These are phyloP conservation scores for Leptographium flavum DNA, from an alignment of 2,329 filamentous ascomycete genomes.

Conservation along the genomic window DNA sequence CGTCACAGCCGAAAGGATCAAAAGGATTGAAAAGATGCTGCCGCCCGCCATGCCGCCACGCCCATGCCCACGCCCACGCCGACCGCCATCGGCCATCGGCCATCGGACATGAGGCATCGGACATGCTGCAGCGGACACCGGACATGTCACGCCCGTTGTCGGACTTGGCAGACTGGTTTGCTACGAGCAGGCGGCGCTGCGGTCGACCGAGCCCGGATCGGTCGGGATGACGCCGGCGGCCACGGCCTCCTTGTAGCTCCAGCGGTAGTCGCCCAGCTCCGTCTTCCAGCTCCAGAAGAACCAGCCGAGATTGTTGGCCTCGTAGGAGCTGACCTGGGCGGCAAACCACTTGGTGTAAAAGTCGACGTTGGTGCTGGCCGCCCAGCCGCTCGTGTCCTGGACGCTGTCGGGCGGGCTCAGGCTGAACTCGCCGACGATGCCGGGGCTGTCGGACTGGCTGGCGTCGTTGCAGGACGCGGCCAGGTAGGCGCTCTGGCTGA, in stretches of 20 bases:
- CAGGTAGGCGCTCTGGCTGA: conserved; percentile 34
- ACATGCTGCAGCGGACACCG: no score
- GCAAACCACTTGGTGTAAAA: conserved; percentile 42
- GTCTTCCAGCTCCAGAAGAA: conserved; percentile 42
- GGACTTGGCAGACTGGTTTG: no score
- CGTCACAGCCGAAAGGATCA: no score
- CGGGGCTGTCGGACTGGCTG: conserved; percentile 26
- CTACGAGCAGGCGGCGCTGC: background rate
- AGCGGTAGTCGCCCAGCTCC: conserved; percentile 24
- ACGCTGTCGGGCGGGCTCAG: conserved; percentile 34
- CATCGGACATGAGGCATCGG: no score
- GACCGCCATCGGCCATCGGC: no score
- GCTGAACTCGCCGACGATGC: conserved; percentile 45
- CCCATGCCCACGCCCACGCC: no score
- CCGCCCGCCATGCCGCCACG: no score
- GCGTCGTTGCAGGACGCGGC: conserved; percentile 32
- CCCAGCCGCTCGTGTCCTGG: conserved; percentile 29
- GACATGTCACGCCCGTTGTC: no score
- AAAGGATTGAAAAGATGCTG: no score
- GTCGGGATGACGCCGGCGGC: conserved; percentile 7
- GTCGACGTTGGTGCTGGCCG: conserved; percentile 22
- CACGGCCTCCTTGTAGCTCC: conserved; percentile 15
- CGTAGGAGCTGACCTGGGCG: conserved; percentile 21
- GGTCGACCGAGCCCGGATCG: conserved; percentile 3
- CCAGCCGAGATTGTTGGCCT: conserved; percentile 30